Evolutionary conservation across 495 filamentous ascomycete species (phyloP), one percentile per base, ranked within the genome.

Genomic region (Hypoxylon subgilvum): DNA sequence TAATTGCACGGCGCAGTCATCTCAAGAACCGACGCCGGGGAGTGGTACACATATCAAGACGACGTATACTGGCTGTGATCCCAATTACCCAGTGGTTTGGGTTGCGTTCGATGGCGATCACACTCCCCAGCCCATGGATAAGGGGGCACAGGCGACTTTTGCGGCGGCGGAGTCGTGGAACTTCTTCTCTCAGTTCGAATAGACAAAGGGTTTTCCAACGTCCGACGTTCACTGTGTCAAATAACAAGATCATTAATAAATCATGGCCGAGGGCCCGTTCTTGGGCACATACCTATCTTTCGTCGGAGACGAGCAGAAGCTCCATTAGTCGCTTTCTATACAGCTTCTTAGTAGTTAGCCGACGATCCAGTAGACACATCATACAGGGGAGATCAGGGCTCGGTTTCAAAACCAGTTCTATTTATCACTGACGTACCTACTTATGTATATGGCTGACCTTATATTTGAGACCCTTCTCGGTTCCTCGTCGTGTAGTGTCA

Each of bases 81-180:
- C 46, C 6, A 69, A 57, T 7, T 51, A 74, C 25, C 72, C 71
- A 2, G 69, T 74, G 0, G 52, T 58, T 8, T 69, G 58, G 58
- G 55, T 61, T 10, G 55, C 52, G 3, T 66, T 66, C 39, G 66
- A 69, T 17, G 66, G 66, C n/a, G 30, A 27, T 8, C 66, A 69
- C 41, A 66, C 67, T 30, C 69, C 70, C 6, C 52, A 32, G 4
- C 70, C 67, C 38, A 53, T 34, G 0, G 65, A 73, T 38, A 27
- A 16, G 25, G 71, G 67, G 25, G 57, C 47, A 13, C 55, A 45
- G 1, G 46, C 43, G 2, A 63, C 72, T 3, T 75, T 72, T 38
- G 64, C 68, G 1, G 65, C 64, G 2, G 23, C 32, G 14, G 66
- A 73, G 36, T 68, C 63, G 7, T 77, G 75, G 75, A 66, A 69